A percentile compares a stretch with the other conserved stretches of the same genome.
phyloP scores from a whole-genome alignment of 1,284 basidiomycete genomes.

The Phellinidium pouzarii region DNA sequence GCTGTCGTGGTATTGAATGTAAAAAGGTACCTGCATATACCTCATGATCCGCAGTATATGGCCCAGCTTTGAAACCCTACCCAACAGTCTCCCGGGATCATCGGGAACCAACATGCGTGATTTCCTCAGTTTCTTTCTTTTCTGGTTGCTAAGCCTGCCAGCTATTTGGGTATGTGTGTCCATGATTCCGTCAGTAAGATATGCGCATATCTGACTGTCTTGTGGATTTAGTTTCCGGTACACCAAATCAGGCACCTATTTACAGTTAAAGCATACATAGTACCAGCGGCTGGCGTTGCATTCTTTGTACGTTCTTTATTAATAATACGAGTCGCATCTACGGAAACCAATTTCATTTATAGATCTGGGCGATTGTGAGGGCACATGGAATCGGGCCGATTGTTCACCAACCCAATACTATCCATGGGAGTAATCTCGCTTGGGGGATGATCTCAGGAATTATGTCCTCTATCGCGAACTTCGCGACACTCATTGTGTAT shows the following conservation, averaged over 20 bases:
- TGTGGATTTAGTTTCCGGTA: conserved; percentile 20
- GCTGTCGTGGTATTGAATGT: conserved; percentile 15
- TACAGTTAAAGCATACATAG: conserved; percentile 71
- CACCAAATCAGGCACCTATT: conserved; percentile 65
- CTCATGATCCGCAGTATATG: conserved; percentile 24
- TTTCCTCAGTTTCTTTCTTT: conserved; percentile 81
- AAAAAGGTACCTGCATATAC: conserved; percentile 35
- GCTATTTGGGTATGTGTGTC: conserved; percentile 73
- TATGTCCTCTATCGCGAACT: conserved; percentile 77
- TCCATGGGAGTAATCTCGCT: conserved; percentile 65
- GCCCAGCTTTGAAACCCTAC: conserved; percentile 11
- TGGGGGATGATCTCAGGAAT: conserved; percentile 78
- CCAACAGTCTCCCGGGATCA: conserved; percentile 61
- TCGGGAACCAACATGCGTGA: conserved; percentile 66
- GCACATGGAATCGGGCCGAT: conserved; percentile 81
- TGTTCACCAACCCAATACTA: conserved; percentile 54
- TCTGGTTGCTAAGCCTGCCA: conserved; percentile 76
- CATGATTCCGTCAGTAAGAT: conserved; percentile 14
- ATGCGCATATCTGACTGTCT: neutral
- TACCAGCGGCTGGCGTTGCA: conserved; percentile 64
- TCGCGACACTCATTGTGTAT: conserved; percentile 67
- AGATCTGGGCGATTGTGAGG: conserved; percentile 65
- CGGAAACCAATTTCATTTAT: conserved; percentile 21
- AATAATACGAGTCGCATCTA: neutral
- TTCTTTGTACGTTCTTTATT: conserved; percentile 50